phyloP scores from a whole-genome alignment of 129 eudicot species.

The Pseudognaphalium luteoalbum region DNA sequence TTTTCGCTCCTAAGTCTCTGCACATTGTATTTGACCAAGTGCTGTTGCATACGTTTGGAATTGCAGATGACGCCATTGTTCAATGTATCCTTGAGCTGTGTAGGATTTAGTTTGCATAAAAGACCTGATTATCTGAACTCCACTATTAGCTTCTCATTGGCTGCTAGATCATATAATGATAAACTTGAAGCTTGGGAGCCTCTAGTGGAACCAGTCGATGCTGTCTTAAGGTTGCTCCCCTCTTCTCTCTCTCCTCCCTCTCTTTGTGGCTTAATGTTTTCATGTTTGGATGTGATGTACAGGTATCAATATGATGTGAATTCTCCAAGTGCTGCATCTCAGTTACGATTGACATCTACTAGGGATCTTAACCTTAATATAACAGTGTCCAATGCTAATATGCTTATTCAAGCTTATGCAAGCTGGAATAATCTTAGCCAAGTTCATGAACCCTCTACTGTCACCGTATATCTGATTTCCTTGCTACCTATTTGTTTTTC shows the following conservation, averaged over 20 bases:
- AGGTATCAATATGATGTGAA: conserved; percentile 86
- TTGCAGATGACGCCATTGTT: conserved; percentile 94
- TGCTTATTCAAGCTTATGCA: conserved; percentile 93
- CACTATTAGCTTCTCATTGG: conserved; percentile 83
- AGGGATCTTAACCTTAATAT: conserved; percentile 81
- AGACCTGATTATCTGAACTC: conserved; percentile 70
- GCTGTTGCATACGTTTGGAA: conserved; percentile 26
- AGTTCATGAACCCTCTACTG: conserved; percentile 55
- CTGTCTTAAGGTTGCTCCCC: conserved; percentile 66
- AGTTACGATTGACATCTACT: conserved; percentile 75
- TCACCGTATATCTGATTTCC: conserved; percentile 37
- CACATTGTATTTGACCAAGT: neutral
- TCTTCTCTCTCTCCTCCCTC: neutral
- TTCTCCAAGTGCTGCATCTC: conserved; percentile 88
- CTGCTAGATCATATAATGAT: conserved; percentile 89
- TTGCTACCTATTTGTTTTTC: conserved; percentile 5
- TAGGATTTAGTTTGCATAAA: conserved; percentile 75
- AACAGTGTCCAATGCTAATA: conserved; percentile 84
- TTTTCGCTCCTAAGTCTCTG: conserved; percentile 12
- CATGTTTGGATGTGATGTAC: conserved; percentile 20
- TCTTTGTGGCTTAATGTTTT: neutral
- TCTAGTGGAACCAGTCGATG: conserved; percentile 91
- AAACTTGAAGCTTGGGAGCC: conserved; percentile 99
- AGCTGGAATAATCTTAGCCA: conserved; percentile 87
- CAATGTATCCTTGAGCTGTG: conserved; percentile 73